phyloP scores from a whole-genome alignment of 257 asterid genomes.

The Gentiana macrophylla region DNA sequence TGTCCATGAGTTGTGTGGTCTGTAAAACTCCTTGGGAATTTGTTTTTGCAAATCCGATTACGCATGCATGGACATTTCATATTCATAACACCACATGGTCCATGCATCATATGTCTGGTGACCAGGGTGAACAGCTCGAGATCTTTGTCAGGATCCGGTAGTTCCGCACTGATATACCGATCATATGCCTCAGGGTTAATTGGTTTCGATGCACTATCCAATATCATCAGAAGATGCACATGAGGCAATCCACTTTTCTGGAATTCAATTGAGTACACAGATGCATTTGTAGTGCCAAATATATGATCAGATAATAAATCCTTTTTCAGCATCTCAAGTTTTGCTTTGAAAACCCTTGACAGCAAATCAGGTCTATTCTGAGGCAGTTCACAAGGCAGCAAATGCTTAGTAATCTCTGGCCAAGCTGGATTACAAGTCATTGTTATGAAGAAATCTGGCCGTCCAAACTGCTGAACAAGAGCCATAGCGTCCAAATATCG shows the following conservation, averaged over 20 bases:
- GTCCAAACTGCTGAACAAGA: neutral
- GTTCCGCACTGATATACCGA: neutral
- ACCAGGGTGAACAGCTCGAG: neutral
- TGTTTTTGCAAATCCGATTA: neutral
- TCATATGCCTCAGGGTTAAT: neutral
- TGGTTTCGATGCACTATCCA: neutral
- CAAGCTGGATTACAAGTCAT: constrained; percentile 1
- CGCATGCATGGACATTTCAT: neutral
- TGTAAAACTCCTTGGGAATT: neutral
- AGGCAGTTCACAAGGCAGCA: neutral
- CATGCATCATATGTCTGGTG: constrained; percentile 6
- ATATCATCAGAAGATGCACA: neutral
- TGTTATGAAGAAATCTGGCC: constrained; percentile 1
- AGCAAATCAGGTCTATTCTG: neutral
- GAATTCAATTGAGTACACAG: neutral
- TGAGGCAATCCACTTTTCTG: constrained; percentile 4
- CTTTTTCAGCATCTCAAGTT: neutral
- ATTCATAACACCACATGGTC: constrained; percentile 1
- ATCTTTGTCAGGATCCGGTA: neutral
- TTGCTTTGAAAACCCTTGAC: neutral
- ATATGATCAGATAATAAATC: neutral
- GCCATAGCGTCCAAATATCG: constrained; percentile 5
- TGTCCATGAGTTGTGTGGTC: neutral
- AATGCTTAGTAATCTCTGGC: neutral
- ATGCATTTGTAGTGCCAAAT: neutral